A percentile compares a stretch with the other conserved stretches of the same genome.
Conservation (phyloP, 2,329 filamentous ascomycete genomes). For the Neonectria magnoliae region DNA sequence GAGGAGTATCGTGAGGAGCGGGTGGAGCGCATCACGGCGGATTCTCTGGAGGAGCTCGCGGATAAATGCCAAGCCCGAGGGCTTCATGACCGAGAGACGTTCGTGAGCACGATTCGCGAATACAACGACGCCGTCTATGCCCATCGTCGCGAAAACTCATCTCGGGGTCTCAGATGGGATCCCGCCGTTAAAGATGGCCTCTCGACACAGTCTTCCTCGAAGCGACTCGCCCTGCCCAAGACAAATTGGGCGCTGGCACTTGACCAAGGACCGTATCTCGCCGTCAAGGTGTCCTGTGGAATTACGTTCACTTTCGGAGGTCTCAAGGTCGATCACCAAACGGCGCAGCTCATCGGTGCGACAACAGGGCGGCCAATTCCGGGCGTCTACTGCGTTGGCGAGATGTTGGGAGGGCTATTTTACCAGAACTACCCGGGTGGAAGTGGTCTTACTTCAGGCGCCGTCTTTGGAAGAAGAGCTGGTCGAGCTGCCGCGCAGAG, state of each 20-base stretch:
- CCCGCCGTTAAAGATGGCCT: conserved; percentile 70
- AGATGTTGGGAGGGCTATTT: conserved; percentile 74
- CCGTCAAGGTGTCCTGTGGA: conserved; percentile 71
- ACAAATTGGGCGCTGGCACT: conserved; percentile 74
- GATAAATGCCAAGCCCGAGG: conserved; percentile 58
- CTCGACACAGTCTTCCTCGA: conserved; percentile 64
- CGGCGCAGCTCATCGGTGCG: conserved; percentile 61
- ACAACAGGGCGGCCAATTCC: conserved; percentile 56
- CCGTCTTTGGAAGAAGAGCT: conserved; percentile 60
- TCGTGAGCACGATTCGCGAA: conserved; percentile 61
- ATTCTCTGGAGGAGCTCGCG: conserved; percentile 65
- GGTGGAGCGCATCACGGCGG: conserved; percentile 62
- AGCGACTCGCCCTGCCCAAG: conserved; percentile 61
- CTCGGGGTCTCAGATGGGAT: conserved; percentile 57
- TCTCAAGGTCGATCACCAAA: conserved; percentile 62
- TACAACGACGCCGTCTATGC: conserved; percentile 68
- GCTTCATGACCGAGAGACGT: conserved; percentile 55
- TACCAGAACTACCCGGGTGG: conserved; percentile 72
- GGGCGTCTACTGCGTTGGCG: conserved; percentile 69
- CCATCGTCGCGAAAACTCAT: conserved; percentile 56
- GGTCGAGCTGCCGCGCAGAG: conserved; percentile 47
- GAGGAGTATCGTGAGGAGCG: conserved; percentile 72
- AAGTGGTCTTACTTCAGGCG: conserved; percentile 68
- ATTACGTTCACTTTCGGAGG: conserved; percentile 77
- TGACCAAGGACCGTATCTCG: conserved; percentile 66